These are phyloP conservation scores for Parascedosporium putredinis DNA, from an alignment of 2,329 filamentous ascomycete genomes.

Conservation along the genomic window DNA sequence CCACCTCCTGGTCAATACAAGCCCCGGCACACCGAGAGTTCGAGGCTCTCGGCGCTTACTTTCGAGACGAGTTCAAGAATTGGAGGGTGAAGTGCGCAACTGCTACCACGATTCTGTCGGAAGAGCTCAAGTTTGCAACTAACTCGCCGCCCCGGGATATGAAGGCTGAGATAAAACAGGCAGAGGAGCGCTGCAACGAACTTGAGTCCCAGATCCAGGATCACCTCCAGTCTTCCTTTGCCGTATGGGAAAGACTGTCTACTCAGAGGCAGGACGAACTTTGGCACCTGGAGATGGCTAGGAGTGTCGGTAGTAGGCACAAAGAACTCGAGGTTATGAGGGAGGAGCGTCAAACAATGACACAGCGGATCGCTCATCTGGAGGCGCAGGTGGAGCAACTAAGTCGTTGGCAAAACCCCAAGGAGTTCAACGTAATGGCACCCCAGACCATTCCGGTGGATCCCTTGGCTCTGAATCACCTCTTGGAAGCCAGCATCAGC, in stretches of 20 bases:
- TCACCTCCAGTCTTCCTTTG: slow-evolving; percentile 68
- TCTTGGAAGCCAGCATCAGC: slow-evolving; percentile 35
- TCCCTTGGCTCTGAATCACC: slow-evolving; percentile 32
- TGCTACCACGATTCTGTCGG: slow-evolving; percentile 31
- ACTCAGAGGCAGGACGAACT: slow-evolving; percentile 44
- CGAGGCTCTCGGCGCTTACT: slow-evolving; percentile 57
- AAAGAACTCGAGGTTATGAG: slow-evolving; percentile 43
- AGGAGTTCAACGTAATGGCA: slow-evolving; percentile 43
- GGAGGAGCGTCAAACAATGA: slow-evolving; percentile 36
- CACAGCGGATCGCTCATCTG: slow-evolving; percentile 47
- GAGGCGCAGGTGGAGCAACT: slow-evolving; percentile 49
- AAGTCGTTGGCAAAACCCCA: slow-evolving; percentile 47
- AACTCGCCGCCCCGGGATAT: slow-evolving; percentile 28
- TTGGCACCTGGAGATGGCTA: slow-evolving; percentile 51
- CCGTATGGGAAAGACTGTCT: slow-evolving; percentile 62
- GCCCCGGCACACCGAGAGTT: slow-evolving; percentile 66
- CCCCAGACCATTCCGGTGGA: slow-evolving; percentile 44
- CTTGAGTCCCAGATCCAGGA: slow-evolving; percentile 61
- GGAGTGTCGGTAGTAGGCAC: slow-evolving; percentile 46
- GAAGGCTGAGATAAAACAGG: slow-evolving; percentile 35
- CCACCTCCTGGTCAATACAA: slow-evolving; percentile 70
- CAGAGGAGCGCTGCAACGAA: slow-evolving; percentile 40
- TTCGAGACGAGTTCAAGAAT: slow-evolving; percentile 55
- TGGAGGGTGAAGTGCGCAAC: slow-evolving; percentile 48
- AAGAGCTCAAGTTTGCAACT: slow-evolving; percentile 33